These are phyloP conservation scores for Raffaelea arxii DNA, from an alignment of 2,329 filamentous ascomycete species.

Conservation along the genomic window DNA sequence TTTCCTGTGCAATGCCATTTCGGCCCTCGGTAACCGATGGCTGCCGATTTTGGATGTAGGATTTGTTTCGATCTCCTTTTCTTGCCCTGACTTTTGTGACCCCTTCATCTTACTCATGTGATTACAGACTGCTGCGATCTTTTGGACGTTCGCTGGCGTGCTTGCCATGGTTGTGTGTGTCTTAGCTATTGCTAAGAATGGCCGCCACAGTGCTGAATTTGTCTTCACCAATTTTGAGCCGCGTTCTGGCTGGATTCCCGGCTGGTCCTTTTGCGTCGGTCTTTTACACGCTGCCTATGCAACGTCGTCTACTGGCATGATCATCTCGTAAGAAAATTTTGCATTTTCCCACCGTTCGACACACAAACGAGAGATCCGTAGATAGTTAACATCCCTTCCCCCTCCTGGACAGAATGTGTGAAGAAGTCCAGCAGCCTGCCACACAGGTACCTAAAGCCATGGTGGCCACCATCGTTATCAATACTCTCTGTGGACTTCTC, in stretches of 20 bases:
- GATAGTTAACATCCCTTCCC: not conserved
- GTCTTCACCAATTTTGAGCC: conserved; percentile 62
- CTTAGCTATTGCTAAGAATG: conserved; percentile 58
- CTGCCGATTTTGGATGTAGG: not conserved
- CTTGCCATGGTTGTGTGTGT: conserved; percentile 54
- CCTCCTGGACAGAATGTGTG: conserved; percentile 61
- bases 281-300: conserved; percentile 64
- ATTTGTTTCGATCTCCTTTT: not conserved
- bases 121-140: conserved; percentile 56
- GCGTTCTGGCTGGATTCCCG: conserved; percentile 57
- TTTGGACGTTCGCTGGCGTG: conserved; percentile 65
- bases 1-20: not conserved
- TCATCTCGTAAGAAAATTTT: conserved; percentile 52
- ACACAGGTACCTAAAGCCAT: conserved; percentile 65
- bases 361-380: too few relatives aligned
- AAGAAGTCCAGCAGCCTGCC: conserved; percentile 52
- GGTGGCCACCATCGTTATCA: conserved; percentile 57
- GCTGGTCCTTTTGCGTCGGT: conserved; percentile 67
- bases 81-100: not conserved
- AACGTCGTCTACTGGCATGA: conserved; percentile 70
- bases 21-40: not conserved
- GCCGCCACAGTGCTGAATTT: conserved; percentile 50
- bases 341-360: not conserved
- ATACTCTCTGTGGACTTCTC: conserved; percentile 55
- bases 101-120: not conserved